Conservation (phyloP, 345 rosid species). For the Salix dunnii region DNA sequence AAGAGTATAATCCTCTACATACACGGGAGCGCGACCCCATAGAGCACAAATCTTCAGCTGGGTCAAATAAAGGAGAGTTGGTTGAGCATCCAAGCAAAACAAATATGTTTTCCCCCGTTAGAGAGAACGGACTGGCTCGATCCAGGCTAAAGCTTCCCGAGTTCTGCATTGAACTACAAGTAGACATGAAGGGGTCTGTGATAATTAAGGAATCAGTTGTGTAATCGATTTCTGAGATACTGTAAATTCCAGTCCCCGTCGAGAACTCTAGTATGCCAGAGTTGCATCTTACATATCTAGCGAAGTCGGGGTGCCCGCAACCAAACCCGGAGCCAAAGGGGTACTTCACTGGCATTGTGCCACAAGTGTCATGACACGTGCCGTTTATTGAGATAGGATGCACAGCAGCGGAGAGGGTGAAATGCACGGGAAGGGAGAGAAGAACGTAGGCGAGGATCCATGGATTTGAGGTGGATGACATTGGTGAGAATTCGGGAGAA, state of each 20-base stretch:
- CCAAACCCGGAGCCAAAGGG: conserved; percentile 55
- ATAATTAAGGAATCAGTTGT: conserved; percentile 33
- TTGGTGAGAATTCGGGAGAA: conserved; percentile 21
- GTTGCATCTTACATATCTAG: conserved; percentile 49
- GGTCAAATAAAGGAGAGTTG: conserved; percentile 58
- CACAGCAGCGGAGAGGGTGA: conserved; percentile 20
- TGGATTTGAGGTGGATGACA: conserved; percentile 31
- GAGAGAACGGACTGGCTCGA: conserved; percentile 47
- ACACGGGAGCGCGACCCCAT: conserved; percentile 57
- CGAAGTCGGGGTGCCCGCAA: conserved; percentile 54
- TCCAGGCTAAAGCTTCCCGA: conserved; percentile 64
- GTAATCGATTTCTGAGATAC: conserved; percentile 50
- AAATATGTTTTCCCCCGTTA: conserved; percentile 44
- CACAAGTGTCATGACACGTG: conserved; percentile 44
- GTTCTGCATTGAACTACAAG: conserved; percentile 60
- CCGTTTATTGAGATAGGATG: conserved; percentile 27
- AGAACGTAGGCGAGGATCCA: conserved; percentile 25
- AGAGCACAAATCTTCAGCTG: conserved; percentile 46
- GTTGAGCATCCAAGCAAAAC: conserved; percentile 64
- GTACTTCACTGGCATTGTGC: conserved; percentile 43
- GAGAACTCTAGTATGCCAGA: conserved; percentile 48
- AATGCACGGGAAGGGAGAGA: conserved; percentile 19
- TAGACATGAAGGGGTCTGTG: conserved; percentile 60
- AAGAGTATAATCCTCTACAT: conserved; percentile 58
- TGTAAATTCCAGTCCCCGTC: conserved; percentile 49